Evolutionary conservation across 768 basidiomycete genomes (phyloP), one percentile per base, ranked within the genome.

Genomic region (Phaffia australis): DNA sequence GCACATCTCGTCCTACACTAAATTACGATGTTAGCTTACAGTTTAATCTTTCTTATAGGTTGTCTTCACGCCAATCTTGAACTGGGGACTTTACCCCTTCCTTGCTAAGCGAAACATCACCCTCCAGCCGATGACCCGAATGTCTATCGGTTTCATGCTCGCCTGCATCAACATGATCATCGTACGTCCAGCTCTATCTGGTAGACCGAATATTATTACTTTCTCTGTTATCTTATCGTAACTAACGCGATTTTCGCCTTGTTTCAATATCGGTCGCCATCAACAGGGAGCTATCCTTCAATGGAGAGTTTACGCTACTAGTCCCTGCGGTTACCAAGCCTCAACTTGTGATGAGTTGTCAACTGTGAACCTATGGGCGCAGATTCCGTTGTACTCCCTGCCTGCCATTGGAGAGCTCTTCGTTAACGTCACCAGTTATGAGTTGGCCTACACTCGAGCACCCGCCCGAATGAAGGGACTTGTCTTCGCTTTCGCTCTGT

Each of bases 331-430:
- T 1, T 70, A 72, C 57, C 66, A 66, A 46, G 76, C 69, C 1
- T 70, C 76, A 3, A 35, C 61, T 0, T 68, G 66, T 51, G 35
- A 51, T 4, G 19, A 42, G 7, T 46, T 30, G 19, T 65, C 64
- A 2, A 46, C 56, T 46, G 32, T 67, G 25, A 30, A 49, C 1
- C 19, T 69, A 50, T 74, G 73, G 71, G 62, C 65, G 52, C 76
- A 77, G 63, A 66, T 75, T 47, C 75, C 76, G 1, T 63, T 74
- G 35, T 71, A 69, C 71, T 42, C 55, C 14, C 58, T 76, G 27
- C 74, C 75, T 14, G 75, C 75, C 27, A 46, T 73, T 50, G 75
- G 72, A 19, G 76, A 76, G 61, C n/a, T 75, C 15, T 74, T 77
- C 58, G 71, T 75, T 66, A 74, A 73, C 65, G 70, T 77, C 52